Conservation (phyloP, 495 filamentous ascomycete species). For the Penicillium coffeae region DNA sequence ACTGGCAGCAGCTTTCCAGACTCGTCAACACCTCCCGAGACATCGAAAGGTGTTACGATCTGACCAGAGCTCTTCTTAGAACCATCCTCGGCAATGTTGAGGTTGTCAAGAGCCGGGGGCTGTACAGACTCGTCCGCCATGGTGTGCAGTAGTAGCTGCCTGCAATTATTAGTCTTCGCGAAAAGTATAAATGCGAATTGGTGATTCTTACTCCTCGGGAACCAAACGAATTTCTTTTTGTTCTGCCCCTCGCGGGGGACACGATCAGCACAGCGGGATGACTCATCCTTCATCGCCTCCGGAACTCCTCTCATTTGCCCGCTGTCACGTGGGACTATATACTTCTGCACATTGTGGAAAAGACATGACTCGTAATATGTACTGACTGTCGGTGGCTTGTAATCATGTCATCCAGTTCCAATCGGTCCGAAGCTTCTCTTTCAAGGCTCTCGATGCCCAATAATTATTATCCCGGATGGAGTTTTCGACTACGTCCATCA, state of each 20-base stretch:
- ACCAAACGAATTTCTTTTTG: conserved; percentile 10
- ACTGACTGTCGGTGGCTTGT: too few species aligned
- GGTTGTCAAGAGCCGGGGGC: conserved; percentile 46
- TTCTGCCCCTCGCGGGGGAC: conserved; percentile 16
- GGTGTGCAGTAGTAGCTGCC: conserved; percentile 1
- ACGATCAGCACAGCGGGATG: conserved; percentile 10
- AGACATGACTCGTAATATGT: too few species aligned
- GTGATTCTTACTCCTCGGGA: neutral
- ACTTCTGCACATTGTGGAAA: too few species aligned
- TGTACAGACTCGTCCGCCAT: conserved; percentile 50
- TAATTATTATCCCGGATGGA: conserved; percentile 12
- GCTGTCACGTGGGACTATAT: conserved; percentile 11
- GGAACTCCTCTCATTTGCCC: neutral
- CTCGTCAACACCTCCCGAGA: conserved; percentile 55
- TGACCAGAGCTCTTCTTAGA: conserved; percentile 41
- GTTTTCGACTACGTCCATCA: conserved; percentile 15
- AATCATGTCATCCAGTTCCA: conserved; percentile 5
- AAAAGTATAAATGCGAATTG: neutral
- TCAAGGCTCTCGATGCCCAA: conserved; percentile 6
- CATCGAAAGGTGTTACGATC: conserved; percentile 55
- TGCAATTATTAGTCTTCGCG: too few species aligned
- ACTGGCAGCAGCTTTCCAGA: conserved; percentile 53
- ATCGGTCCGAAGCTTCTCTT: conserved; percentile 3
- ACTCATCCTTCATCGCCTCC: conserved; percentile 18
- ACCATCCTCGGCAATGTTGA: conserved; percentile 44